These are phyloP conservation scores for Colletotrichum cordylinicola DNA, from an alignment of 2,329 filamentous ascomycete genomes.

Conservation along the genomic window DNA sequence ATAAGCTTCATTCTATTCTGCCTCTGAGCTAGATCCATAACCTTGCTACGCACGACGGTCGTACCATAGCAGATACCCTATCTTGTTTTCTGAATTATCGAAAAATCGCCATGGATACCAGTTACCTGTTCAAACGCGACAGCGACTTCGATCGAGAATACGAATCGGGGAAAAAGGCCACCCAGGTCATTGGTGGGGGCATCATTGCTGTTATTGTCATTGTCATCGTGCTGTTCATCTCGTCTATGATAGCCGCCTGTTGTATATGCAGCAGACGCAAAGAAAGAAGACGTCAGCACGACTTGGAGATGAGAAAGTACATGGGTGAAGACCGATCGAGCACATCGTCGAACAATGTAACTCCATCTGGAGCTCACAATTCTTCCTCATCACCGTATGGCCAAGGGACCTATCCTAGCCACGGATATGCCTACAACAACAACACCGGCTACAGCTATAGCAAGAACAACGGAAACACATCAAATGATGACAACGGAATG, in stretches of 20 bases:
- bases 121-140: background rate
- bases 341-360: background rate
- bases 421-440: background rate
- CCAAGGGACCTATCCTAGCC: background rate
- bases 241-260: background rate
- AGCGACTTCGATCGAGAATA: background rate
- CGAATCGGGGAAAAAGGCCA: background rate
- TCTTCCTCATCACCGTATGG: background rate
- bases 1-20: background rate
- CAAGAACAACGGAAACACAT: background rate
- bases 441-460: background rate
- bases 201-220: background rate
- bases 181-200: background rate
- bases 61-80: background rate
- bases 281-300: background rate
- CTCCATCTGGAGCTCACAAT: background rate
- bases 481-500: background rate
- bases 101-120: background rate
- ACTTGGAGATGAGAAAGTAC: background rate
- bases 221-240: background rate
- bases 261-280: background rate
- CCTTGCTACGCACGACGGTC: background rate
- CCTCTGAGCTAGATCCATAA: background rate
- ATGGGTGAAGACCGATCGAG: background rate
- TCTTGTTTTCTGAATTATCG: background rate